These are phyloP conservation scores for Trichoderma sp. DNA, from an alignment of 2,329 filamentous ascomycete species.

Conservation along the genomic window DNA sequence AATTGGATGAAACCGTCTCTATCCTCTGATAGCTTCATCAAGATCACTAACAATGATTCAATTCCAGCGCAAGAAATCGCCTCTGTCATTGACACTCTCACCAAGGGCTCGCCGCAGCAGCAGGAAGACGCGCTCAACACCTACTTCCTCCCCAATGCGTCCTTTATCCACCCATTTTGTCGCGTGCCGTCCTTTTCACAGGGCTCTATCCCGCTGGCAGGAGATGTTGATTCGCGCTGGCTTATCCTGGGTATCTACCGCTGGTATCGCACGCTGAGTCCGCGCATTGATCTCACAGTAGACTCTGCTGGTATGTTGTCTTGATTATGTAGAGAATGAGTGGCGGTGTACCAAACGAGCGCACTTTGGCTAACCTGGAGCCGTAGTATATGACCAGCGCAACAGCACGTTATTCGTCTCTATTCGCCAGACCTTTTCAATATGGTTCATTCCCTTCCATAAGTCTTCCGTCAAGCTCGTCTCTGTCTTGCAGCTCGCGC, in stretches of 20 bases:
- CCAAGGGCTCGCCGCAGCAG: conserved; percentile 64
- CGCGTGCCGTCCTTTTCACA: conserved; percentile 60
- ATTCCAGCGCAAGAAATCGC: conserved; percentile 59
- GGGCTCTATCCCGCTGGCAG: conserved; percentile 44
- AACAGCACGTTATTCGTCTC: conserved; percentile 71
- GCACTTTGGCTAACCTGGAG: not conserved
- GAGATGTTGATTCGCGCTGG: conserved; percentile 61
- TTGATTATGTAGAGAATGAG: not conserved
- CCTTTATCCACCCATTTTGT: conserved; percentile 79
- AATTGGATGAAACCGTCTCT: not conserved
- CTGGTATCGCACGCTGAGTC: conserved; percentile 84
- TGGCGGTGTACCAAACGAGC: not conserved
- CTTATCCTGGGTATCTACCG: conserved; percentile 71
- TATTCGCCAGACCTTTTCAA: conserved; percentile 72
- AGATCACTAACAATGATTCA: not conserved
- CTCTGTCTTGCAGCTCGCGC: conserved; percentile 64
- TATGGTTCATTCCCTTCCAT: conserved; percentile 79
- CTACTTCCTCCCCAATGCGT: conserved; percentile 73
- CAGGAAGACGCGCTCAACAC: conserved; percentile 66
- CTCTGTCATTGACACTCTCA: conserved; percentile 67
- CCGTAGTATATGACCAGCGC: conserved; percentile 65
- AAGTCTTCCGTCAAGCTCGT: conserved; percentile 67
- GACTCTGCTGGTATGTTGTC: conserved; percentile 53
- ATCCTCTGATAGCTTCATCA: not conserved
- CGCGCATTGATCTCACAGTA: conserved; percentile 67